phyloP scores from a whole-genome alignment of 2,329 filamentous ascomycete genomes.

The Apiospora sp. region DNA sequence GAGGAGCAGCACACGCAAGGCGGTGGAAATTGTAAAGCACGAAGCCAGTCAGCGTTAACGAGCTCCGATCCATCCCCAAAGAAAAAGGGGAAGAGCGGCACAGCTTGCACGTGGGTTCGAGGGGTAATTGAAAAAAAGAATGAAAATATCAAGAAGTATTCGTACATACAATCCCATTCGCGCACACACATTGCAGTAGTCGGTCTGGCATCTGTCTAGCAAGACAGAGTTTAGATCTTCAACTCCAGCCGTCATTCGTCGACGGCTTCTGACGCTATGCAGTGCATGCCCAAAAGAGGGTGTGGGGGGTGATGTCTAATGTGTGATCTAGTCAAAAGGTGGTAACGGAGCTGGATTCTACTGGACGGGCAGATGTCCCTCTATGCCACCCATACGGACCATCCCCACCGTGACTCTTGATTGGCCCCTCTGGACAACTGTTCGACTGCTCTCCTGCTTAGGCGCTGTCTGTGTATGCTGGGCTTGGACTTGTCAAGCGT shows the following conservation, averaged over 20 bases:
- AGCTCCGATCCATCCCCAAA: neutral
- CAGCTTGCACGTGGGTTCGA: constrained; percentile 10
- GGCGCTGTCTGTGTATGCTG: constrained; percentile 19
- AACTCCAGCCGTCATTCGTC: constrained; percentile 14
- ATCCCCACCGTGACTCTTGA: neutral
- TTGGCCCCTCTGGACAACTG: neutral
- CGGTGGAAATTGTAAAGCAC: neutral
- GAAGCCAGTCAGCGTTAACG: constrained; percentile 5
- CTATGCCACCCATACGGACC: neutral
- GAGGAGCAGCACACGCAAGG: neutral
- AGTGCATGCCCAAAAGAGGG: neutral
- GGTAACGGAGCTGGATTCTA: constrained; percentile 2
- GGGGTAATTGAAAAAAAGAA: neutral
- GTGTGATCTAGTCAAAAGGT: constrained; percentile 2
- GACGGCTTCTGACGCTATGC: constrained; percentile 17
- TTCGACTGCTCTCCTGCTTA: neutral
- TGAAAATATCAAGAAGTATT: neutral
- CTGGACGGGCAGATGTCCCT: neutral
- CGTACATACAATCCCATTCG: neutral
- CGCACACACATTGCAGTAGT: constrained; percentile 1
- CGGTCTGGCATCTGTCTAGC: constrained; percentile 12
- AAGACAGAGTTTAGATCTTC: constrained; percentile 15
- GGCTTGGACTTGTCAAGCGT: constrained; percentile 12
- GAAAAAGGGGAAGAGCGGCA: neutral
- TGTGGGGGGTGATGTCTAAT: neutral